Evolutionary conservation across 176 grass and related monocot genomes (phyloP).

Genomic region (Metroxylon sagu): DNA sequence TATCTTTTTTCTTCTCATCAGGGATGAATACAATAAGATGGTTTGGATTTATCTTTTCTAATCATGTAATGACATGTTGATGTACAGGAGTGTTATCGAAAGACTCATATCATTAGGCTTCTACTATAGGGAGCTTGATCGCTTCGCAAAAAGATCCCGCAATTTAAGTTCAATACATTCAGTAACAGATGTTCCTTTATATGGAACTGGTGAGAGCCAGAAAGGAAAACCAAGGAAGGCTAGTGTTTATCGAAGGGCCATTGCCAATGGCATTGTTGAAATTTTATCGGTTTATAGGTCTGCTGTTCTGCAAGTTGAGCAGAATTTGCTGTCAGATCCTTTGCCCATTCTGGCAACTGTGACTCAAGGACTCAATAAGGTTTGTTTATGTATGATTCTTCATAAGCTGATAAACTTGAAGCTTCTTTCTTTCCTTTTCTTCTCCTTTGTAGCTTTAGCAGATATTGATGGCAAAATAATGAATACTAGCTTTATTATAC

Average conservation of each 20-base stretch:
- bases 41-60: too few species aligned
- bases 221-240: conserved; percentile 51
- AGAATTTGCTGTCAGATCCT: conserved; percentile 86
- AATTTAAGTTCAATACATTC: conserved; percentile 77
- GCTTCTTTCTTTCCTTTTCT: too few species aligned
- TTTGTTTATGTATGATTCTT: conserved; percentile 5
- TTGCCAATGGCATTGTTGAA: conserved; percentile 91
- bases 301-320: conserved; percentile 88
- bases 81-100: too few species aligned
- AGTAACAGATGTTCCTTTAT: conserved; percentile 35
- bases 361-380: conserved; percentile 84
- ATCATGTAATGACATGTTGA: too few species aligned
- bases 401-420: too few species aligned
- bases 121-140: conserved; percentile 84
- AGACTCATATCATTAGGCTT: conserved; percentile 66
- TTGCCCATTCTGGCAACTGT: conserved; percentile 73
- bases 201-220: conserved; percentile 20
- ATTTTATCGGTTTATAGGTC: conserved; percentile 91
- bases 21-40: too few species aligned
- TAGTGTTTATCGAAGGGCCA: conserved; percentile 74
- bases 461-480: too few species aligned
- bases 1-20: too few species aligned
- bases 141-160: conserved; percentile 70
- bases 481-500: too few species aligned
- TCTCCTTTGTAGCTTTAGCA: too few species aligned